Evolutionary conservation across 306 rosid species (phyloP).

Genomic region (Dicorynia guianensis): DNA sequence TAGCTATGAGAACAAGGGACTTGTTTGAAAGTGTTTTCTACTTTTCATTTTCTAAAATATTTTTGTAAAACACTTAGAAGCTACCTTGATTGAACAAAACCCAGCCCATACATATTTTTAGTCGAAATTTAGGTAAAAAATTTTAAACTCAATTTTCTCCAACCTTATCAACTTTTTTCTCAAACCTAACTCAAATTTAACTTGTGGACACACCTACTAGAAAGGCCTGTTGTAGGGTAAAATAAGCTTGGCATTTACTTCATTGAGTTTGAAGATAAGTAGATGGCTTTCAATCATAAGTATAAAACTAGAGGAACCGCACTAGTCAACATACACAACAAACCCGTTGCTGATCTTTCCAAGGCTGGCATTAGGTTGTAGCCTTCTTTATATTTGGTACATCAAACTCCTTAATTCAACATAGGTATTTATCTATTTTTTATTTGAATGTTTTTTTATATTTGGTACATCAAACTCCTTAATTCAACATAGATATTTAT

Average conservation of each 20-base stretch:
- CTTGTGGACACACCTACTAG: no score
- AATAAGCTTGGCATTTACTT: slow-evolving; percentile 83
- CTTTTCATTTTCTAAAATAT: no score
- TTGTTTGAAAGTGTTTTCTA: no score
- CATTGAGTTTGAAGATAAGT: slow-evolving; percentile 80
- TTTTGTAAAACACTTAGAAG: no score
- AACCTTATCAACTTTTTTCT: no score
- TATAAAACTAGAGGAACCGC: slow-evolving; percentile 78
- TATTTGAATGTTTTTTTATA: no score
- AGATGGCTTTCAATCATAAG: slow-evolving; percentile 75
- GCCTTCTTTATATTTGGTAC: slow-evolving; percentile 93
- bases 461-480: slow-evolving; percentile 76
- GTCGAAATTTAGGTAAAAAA: no score
- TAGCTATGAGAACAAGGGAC: slow-evolving; percentile 70
- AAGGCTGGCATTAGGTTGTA: slow-evolving; percentile 85
- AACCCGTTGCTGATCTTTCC: slow-evolving; percentile 79
- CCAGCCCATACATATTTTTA: no score
- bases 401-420: no score
- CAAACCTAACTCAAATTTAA: no score
- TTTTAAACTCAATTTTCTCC: no score
- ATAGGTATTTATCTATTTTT: neutral
- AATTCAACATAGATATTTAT: neutral
- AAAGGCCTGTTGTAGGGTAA: slow-evolving; percentile 45
- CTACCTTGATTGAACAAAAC: no score
- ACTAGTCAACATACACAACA: slow-evolving; percentile 81